phyloP scores from a whole-genome alignment of 768 basidiomycete species.

The Crucibulum laeve region DNA sequence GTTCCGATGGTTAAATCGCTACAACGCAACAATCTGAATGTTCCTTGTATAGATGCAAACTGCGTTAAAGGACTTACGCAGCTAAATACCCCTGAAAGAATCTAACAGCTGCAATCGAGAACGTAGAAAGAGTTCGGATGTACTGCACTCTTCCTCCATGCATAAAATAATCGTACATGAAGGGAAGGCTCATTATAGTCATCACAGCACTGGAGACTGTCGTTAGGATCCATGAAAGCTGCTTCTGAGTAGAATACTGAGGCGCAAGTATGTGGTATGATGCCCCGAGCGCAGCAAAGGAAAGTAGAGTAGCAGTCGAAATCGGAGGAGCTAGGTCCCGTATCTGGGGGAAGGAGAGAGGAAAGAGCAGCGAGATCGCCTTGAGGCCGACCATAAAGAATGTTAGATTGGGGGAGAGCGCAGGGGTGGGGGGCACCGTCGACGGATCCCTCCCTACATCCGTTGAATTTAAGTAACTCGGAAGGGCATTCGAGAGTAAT shows the following conservation, averaged over 20 bases:
- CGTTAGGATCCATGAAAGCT: slow-evolving; percentile 46
- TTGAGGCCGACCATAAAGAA: no score
- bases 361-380: no score
- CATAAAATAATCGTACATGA: slow-evolving; percentile 11
- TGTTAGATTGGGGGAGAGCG: no score
- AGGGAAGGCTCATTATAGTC: slow-evolving; percentile 36
- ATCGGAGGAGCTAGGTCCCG: no score
- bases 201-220: slow-evolving; percentile 23
- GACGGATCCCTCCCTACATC: no score
- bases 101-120: slow-evolving; percentile 6
- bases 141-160: slow-evolving; percentile 9
- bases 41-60: slow-evolving; percentile 15
- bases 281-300: slow-evolving; percentile 12
- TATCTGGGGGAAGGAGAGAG: background rate
- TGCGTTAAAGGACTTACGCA: background rate
- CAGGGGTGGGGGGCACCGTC: no score
- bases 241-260: slow-evolving; percentile 27
- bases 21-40: slow-evolving; percentile 7
- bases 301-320: slow-evolving; percentile 2
- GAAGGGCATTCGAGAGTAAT: no score
- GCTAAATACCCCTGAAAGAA: slow-evolving; percentile 15
- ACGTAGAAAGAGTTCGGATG: slow-evolving; percentile 4
- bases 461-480: no score
- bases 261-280: slow-evolving; percentile 26
- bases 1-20: slow-evolving; percentile 44